Base-by-base conservation (phyloP, 2,329 filamentous ascomycete genomes). In the Microcyclospora tardicrescens region DNA sequence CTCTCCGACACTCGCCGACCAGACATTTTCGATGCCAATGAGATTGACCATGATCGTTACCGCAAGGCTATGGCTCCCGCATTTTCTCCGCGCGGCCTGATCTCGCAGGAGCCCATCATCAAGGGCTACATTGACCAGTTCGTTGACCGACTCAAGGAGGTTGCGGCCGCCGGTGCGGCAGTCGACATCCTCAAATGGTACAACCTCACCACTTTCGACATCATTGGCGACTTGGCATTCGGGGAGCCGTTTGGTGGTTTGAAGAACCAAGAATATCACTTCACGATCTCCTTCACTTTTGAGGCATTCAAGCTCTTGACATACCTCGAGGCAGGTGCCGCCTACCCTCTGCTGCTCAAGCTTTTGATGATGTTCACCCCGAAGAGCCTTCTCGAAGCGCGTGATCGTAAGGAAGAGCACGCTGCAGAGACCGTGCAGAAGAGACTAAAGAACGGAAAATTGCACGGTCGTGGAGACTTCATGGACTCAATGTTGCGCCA, bases 401-500 rank as follows among this genome's bases (percentile, higher is more conserved):
- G 52, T 39, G 50, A 50, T 41, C 19, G 19, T 24, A 24, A 24
- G 8, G 19, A 24, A 24, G 19, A 24, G 19, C 19, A 24, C 19
- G 52, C 44, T 37, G 47, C 33, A 34, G 57, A 55, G 13, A 58
- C 47, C 35, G 19, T 24, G 19, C 19, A 24, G 19, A 24, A 24
- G 19, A 24, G 33, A 35, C 6, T 16, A 19, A 27, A 12, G n/a
- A 28, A 15, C 16, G 27, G 19, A 24, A 24, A 24, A 8, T 8
- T 24, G 8, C 19, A 24, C 5, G 43, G 52, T 36, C 45, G 52
- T 29, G 49, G 45, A 13, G 68, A 79, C 3, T 62, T 66, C 16
- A 67, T 75, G 55, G 66, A 64, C 39, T 52, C 61, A 13, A 67
- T 67, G 41, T 58, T 68, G 35, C 61, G 63, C 36, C 52, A 59